phyloP scores from a whole-genome alignment of 2,329 filamentous ascomycete genomes.

The Curvularia eragrostidis region DNA sequence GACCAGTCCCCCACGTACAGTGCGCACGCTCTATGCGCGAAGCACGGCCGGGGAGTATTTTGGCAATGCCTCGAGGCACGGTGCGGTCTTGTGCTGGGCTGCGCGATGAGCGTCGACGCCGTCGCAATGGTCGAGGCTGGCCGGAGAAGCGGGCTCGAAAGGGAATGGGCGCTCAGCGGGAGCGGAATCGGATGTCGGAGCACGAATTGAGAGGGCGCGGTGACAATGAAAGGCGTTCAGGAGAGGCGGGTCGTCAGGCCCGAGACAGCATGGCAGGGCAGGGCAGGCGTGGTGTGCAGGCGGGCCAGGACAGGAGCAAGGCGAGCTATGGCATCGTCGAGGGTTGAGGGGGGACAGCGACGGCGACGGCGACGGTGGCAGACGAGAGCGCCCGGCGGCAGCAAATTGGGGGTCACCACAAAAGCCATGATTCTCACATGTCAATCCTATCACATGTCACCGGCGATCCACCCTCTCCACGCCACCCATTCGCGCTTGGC shows the following conservation, averaged over 20 bases:
- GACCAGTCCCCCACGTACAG: slow-evolving; percentile 19
- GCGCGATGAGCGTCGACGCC: slow-evolving; percentile 1
- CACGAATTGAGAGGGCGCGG: slow-evolving; percentile 18
- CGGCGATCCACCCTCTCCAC: slow-evolving; percentile 23
- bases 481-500: slow-evolving; percentile 25
- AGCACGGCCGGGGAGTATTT: background rate
- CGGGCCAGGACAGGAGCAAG: background rate
- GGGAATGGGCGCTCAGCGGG: slow-evolving; percentile 23
- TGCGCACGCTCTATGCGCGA: background rate
- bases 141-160: slow-evolving; percentile 21
- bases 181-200: slow-evolving; percentile 19
- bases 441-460: slow-evolving; percentile 32
- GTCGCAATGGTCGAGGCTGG: slow-evolving; percentile 13
- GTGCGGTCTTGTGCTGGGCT: slow-evolving; percentile 3
- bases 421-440: slow-evolving; percentile 34
- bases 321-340: slow-evolving; percentile 15
- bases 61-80: background rate
- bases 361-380: background rate
- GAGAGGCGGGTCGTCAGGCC: slow-evolving; percentile 13
- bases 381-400: slow-evolving; percentile 19
- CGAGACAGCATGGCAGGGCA: slow-evolving; percentile 7
- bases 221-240: slow-evolving; percentile 25
- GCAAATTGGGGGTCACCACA: slow-evolving; percentile 28
- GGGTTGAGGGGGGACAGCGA: slow-evolving; percentile 9
- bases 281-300: no score